These are phyloP conservation scores for Carallia pectinifolia DNA, from an alignment of 345 rosid genomes.

Conservation along the genomic window DNA sequence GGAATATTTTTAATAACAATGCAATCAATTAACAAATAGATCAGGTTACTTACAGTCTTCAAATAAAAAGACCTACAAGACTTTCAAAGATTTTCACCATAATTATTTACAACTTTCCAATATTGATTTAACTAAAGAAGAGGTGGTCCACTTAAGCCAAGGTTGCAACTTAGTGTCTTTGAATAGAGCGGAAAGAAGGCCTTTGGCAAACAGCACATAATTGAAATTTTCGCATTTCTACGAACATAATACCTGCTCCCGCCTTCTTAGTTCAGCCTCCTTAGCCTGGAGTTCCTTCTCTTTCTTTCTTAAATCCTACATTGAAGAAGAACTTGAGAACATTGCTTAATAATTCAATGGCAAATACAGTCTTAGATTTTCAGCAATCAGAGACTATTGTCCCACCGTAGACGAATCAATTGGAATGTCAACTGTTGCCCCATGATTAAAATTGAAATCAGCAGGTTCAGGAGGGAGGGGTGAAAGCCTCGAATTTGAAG, in stretches of 20 bases:
- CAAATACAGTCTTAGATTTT: constrained; percentile 4
- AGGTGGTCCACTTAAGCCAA: too few species aligned
- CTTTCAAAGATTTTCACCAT: too few species aligned
- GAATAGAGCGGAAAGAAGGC: background rate
- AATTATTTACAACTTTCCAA: too few species aligned
- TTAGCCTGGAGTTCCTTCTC: constrained; percentile 33
- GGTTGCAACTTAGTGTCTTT: background rate
- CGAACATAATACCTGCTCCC: constrained; percentile 28
- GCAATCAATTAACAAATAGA: background rate
- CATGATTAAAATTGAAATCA: constrained; percentile 29
- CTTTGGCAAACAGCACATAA: background rate
- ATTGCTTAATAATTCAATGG: background rate
- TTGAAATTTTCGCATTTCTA: background rate
- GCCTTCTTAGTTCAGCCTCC: constrained; percentile 31
- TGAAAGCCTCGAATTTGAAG: constrained; percentile 30
- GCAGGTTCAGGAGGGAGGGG: constrained; percentile 38
- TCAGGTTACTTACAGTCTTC: background rate
- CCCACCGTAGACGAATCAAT: constrained; percentile 27
- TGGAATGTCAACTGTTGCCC: constrained; percentile 34
- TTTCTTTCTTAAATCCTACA: constrained; percentile 32
- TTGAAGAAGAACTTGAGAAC: background rate
- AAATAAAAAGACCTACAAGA: background rate
- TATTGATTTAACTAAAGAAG: too few species aligned
- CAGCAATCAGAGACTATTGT: background rate
- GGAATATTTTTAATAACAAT: background rate